Conservation (phyloP, 768 basidiomycete genomes). For the Suillus subaureus region DNA sequence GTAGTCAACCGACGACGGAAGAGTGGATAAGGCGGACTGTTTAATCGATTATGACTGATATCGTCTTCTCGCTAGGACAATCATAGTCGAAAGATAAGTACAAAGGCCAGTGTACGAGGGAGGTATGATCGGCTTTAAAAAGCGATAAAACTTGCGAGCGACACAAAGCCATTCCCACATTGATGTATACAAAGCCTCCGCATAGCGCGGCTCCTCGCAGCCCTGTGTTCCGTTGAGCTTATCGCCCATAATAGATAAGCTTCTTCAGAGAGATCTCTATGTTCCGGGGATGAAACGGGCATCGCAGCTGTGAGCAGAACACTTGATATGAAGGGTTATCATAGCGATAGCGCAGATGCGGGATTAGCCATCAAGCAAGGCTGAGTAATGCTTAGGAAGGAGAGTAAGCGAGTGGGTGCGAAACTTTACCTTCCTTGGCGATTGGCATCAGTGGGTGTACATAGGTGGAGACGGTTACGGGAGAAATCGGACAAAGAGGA, state of each 20-base stretch:
- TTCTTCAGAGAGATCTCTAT: neutral
- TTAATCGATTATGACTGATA: neutral
- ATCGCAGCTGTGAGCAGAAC: neutral
- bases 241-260: neutral
- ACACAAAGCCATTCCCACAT: conserved; percentile 1
- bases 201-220: neutral
- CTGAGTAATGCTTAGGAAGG: neutral
- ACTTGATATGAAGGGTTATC: neutral
- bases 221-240: neutral
- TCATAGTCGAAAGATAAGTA: neutral
- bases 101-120: neutral
- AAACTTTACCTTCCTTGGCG: neutral
- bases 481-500: neutral
- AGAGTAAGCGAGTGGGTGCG: neutral
- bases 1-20: neutral
- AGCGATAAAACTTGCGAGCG: neutral
- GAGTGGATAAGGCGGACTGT: neutral
- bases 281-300: neutral
- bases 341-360: neutral
- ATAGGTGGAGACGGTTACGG: neutral
- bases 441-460: neutral
- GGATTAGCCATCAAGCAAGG: neutral
- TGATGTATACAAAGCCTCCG: neutral
- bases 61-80: neutral
- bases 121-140: neutral